phyloP scores from a whole-genome alignment of 148 eudicot genomes.

The Heliosperma pusillum region DNA sequence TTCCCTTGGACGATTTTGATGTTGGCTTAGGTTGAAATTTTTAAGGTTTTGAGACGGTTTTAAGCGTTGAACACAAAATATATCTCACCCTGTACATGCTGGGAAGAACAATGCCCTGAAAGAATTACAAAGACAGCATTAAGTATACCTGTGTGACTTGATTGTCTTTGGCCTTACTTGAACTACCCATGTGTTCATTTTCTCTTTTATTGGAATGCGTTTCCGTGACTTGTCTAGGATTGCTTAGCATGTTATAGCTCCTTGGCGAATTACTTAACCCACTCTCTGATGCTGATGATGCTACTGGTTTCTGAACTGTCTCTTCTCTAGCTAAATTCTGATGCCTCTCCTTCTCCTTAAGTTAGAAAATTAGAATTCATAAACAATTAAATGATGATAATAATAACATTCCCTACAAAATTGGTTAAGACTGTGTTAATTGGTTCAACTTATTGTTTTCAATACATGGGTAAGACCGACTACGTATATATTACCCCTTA shows the following conservation, averaged over 20 bases:
- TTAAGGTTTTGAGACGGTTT: too few relatives aligned
- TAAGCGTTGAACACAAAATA: too few relatives aligned
- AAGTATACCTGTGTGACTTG: conserved; percentile 55
- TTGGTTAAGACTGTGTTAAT: neutral
- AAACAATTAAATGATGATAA: neutral
- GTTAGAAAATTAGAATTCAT: neutral
- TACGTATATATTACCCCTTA: too few relatives aligned
- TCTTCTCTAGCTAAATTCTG: conserved; percentile 28
- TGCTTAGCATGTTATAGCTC: conserved; percentile 21
- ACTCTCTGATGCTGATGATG: conserved; percentile 25
- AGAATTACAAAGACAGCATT: neutral
- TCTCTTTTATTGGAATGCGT: conserved; percentile 22
- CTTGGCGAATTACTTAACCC: conserved; percentile 29
- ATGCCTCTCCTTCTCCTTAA: conserved; percentile 58
- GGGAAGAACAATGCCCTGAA: neutral
- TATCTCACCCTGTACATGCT: too few relatives aligned
- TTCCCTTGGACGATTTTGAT: too few relatives aligned
- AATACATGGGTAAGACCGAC: too few relatives aligned
- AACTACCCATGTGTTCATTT: conserved; percentile 25
- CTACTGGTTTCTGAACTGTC: conserved; percentile 32
- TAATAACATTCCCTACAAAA: neutral
- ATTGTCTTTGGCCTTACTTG: conserved; percentile 35
- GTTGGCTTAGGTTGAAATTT: too few relatives aligned
- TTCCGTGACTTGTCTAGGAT: conserved; percentile 36
- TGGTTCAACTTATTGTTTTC: too few relatives aligned